Conservation (phyloP, 1,284 basidiomycete genomes). For the Exobasidium cylindrosporum region DNA sequence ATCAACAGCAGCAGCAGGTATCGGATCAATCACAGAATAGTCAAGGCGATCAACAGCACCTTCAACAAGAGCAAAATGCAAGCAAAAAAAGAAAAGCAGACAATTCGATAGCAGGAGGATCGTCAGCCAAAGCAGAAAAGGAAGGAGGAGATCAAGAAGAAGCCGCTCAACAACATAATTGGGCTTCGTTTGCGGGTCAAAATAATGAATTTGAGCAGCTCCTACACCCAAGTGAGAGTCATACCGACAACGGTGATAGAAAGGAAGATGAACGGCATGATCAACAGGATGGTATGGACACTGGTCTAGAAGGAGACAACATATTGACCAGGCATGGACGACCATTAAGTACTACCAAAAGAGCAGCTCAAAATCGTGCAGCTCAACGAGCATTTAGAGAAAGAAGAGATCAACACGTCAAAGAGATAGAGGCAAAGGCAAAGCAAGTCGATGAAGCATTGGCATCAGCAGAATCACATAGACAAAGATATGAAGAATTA, state of each 20-base stretch:
- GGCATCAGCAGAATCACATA: constrained; percentile 29
- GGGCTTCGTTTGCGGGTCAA: neutral
- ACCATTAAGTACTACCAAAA: constrained; percentile 38
- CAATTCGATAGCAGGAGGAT: neutral
- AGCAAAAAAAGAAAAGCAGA: neutral
- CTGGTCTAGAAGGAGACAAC: neutral
- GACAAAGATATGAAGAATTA: constrained; percentile 30
- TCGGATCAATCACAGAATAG: neutral
- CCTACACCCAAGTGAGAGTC: neutral
- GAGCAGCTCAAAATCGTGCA: constrained; percentile 45
- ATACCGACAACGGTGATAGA: neutral
- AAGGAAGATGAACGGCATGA: neutral
- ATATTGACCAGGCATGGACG: constrained; percentile 16
- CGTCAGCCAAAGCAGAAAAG: neutral
- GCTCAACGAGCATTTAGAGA: constrained; percentile 50
- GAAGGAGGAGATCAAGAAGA: neutral
- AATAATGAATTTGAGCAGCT: neutral
- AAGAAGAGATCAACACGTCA: constrained; percentile 45
- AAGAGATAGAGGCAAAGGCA: constrained; percentile 41
- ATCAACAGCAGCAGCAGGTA: neutral
- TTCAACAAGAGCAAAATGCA: neutral
- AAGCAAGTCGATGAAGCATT: constrained; percentile 34
- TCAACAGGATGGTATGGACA: neutral
- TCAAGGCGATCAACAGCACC: neutral
- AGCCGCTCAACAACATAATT: neutral